These are phyloP conservation scores for Ceratopteris richardii DNA, from an alignment of 75 land plant genomes.

Conservation along the genomic window DNA sequence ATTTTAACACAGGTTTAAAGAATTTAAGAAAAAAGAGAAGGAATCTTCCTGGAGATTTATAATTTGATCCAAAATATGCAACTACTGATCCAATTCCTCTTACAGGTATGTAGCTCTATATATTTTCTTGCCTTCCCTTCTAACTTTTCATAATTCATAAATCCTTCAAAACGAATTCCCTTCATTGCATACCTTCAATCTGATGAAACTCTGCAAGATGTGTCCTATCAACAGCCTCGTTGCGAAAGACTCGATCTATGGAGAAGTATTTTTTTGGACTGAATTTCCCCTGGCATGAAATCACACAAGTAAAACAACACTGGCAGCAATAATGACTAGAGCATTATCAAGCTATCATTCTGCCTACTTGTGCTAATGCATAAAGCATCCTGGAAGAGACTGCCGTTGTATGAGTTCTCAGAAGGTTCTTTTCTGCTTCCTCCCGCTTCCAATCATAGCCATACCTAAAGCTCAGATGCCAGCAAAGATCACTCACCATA, in stretches of 20 bases:
- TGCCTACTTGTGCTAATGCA: conserved; percentile 59
- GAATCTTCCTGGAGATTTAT: too few relatives aligned
- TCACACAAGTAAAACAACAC: background rate
- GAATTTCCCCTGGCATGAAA: conserved; percentile 25
- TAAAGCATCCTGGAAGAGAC: conserved; percentile 94
- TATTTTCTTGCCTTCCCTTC: too few relatives aligned
- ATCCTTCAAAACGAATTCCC: too few relatives aligned
- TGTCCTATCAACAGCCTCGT: conserved; percentile 97
- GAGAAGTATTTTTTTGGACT: conserved; percentile 83
- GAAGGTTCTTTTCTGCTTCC: conserved; percentile 85
- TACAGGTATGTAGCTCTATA: too few relatives aligned
- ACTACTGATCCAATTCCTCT: too few relatives aligned
- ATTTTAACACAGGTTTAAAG: too few relatives aligned
- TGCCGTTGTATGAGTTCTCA: conserved; percentile 95
- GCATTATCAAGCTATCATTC: too few relatives aligned
- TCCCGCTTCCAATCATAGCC: conserved; percentile 92
- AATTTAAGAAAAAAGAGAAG: too few relatives aligned
- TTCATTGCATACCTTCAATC: conserved; percentile 62
- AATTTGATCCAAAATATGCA: too few relatives aligned
- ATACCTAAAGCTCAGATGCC: conserved; percentile 40
- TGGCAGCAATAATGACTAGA: background rate
- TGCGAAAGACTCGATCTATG: conserved; percentile 94
- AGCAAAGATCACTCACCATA: too few relatives aligned
- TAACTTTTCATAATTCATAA: too few relatives aligned
- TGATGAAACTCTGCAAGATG: conserved; percentile 99